Conservation (phyloP, 441 rosid genomes). For the Rhodomyrtus psidioides region DNA sequence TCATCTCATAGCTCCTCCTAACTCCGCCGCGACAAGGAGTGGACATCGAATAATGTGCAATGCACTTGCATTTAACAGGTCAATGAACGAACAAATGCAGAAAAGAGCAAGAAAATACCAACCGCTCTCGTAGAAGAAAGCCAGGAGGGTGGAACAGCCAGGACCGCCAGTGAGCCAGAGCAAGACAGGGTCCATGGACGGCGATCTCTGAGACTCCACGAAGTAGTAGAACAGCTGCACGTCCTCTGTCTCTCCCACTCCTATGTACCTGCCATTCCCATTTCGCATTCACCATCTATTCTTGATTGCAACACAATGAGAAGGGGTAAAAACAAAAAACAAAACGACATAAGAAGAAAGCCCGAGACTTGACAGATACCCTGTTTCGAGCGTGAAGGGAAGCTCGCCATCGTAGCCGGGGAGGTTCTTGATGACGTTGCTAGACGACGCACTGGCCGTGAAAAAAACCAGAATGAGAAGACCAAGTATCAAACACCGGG, state of each 20-base stretch:
- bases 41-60: background rate
- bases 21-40: background rate
- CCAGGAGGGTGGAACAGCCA: constrained; percentile 24
- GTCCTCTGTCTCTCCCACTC: constrained; percentile 17
- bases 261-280: constrained; percentile 13
- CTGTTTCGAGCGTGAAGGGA: constrained; percentile 2
- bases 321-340: background rate
- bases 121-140: constrained; percentile 20
- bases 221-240: constrained; percentile 24
- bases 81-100: background rate
- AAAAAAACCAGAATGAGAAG: background rate
- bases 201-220: constrained; percentile 24
- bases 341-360: too few relatives aligned
- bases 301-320: background rate
- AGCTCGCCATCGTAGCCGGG: constrained; percentile 2
- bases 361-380: background rate
- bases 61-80: background rate
- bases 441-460: background rate
- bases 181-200: constrained; percentile 16
- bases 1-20: background rate
- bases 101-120: background rate
- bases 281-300: background rate
- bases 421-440: background rate
- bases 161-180: constrained; percentile 36
- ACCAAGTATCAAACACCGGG: background rate